A percentile compares a stretch with the other conserved stretches of the same genome.
phyloP scores from a whole-genome alignment of 306 rosid species.

The cucumber (Cucumis sativus) region Cucumber_9930_V3 NC_026659.2:28317501-28318000 shows the following conservation, averaged over 20 bases:
- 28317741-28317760: neutral
- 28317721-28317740: neutral
- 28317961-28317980: neutral
- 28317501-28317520: conserved; percentile 60
- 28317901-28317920: neutral
- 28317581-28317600: conserved; percentile 99
- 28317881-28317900: neutral
- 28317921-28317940: neutral
- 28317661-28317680: neutral
- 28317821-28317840: neutral
- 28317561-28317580: conserved; percentile 85
- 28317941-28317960: neutral
- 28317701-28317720: neutral
- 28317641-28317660: neutral
- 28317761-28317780: neutral
- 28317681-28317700: neutral
- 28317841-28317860: neutral
- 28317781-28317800: neutral
- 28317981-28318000: neutral
- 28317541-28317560: conserved; percentile 86
- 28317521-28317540: conserved; percentile 53
- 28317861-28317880: neutral
- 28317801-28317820: neutral
- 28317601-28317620: conserved; percentile 48
- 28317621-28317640: neutral